A percentile compares a stretch with the other conserved stretches of the same genome.
phyloP scores from a whole-genome alignment of 306 rosid species.

The Vicia villosa region DNA sequence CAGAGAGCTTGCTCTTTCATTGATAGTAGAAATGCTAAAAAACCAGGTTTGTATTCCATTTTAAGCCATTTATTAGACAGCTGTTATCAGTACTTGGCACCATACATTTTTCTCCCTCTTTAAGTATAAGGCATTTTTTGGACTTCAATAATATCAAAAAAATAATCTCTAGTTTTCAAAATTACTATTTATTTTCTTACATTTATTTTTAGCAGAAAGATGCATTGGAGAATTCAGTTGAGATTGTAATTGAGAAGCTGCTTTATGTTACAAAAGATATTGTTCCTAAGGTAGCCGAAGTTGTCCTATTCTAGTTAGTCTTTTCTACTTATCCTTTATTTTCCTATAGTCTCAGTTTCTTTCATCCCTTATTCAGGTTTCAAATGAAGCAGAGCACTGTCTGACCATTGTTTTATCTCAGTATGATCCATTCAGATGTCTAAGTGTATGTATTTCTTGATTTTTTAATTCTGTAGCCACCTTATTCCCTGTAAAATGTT shows the following conservation, averaged over 20 bases:
- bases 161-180: not conserved
- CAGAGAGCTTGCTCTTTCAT: slow-evolving; percentile 75
- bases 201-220: slow-evolving; percentile 59
- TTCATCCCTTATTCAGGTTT: slow-evolving; percentile 58
- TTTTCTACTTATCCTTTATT: slow-evolving; percentile 9
- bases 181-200: not conserved
- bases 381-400: slow-evolving; percentile 96
- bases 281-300: slow-evolving; percentile 66
- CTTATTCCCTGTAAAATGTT: slow-evolving; percentile 24
- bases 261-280: slow-evolving; percentile 81
- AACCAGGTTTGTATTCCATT: slow-evolving; percentile 60
- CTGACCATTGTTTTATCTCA: slow-evolving; percentile 77
- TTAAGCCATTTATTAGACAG: slow-evolving; percentile 17
- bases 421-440: slow-evolving; percentile 94
- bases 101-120: not conserved
- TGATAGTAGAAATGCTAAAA: slow-evolving; percentile 84
- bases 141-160: not conserved
- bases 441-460: slow-evolving; percentile 66
- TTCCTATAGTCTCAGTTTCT: slow-evolving; percentile 35
- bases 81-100: not conserved
- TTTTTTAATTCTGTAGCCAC: slow-evolving; percentile 4
- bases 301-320: slow-evolving; percentile 21
- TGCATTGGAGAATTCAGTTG: slow-evolving; percentile 92
- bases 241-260: slow-evolving; percentile 95
- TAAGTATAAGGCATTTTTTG: slow-evolving; percentile 11